Percentiles rank a stretch among this genome's conserved stretches.
These are phyloP conservation scores for Cladosporium sp. DNA, from an alignment of 2,329 filamentous ascomycete species.

Conservation along the genomic window DNA sequence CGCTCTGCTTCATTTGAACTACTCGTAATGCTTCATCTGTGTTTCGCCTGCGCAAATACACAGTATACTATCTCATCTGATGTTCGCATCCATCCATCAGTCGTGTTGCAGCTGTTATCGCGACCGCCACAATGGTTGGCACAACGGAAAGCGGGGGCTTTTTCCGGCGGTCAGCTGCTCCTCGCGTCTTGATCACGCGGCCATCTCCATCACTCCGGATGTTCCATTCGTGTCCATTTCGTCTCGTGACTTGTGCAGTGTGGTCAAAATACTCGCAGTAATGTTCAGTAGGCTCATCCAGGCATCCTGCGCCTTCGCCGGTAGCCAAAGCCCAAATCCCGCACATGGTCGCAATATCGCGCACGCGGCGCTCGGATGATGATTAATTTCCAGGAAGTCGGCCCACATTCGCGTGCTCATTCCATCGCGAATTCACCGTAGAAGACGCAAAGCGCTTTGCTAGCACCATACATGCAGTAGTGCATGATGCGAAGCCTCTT, in stretches of 20 bases:
- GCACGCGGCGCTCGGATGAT: not conserved
- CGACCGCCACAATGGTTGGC: constrained; percentile 18
- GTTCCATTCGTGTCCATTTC: not conserved
- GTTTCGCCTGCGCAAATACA: not conserved
- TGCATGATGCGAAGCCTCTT: constrained; percentile 75
- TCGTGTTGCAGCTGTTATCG: constrained; percentile 7
- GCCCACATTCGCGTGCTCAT: constrained; percentile 13
- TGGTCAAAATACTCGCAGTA: not conserved
- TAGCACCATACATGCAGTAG: constrained; percentile 88
- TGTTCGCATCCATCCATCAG: not conserved
- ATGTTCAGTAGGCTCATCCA: not conserved
- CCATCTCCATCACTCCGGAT: constrained; percentile 13
- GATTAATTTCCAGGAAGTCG: not conserved
- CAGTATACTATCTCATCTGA: not conserved
- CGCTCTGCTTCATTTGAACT: not conserved
- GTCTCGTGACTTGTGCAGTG: constrained; percentile 2
- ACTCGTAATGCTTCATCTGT: not conserved
- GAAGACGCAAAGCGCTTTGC: constrained; percentile 70
- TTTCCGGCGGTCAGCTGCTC: constrained; percentile 22
- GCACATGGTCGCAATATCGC: not conserved
- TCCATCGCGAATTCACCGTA: constrained; percentile 53
- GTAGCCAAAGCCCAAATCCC: not conserved
- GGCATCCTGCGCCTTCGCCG: not conserved
- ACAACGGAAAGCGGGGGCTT: constrained; percentile 7
- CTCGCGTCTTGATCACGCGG: constrained; percentile 15